phyloP scores from a whole-genome alignment of 768 basidiomycete genomes.

The Auricularia sp. region DNA sequence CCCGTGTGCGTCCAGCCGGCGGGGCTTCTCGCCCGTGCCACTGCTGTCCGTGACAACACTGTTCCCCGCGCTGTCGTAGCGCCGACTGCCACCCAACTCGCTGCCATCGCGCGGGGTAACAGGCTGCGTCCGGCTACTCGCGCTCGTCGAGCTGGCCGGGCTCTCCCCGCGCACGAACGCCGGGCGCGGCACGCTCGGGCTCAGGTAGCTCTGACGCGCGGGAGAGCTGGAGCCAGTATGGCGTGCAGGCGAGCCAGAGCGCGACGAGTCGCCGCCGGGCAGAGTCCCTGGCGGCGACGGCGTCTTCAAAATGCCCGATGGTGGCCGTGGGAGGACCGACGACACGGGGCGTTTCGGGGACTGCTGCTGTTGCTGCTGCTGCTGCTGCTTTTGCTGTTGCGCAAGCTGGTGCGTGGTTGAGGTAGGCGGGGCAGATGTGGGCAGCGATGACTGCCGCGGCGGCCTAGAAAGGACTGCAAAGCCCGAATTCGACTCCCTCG shows the following conservation, averaged over 20 bases:
- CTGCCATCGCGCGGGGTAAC: constrained; percentile 73
- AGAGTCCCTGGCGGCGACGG: constrained; percentile 12
- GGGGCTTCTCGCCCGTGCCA: constrained; percentile 13
- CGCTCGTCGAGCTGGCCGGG: constrained; percentile 77
- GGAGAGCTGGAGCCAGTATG: background rate
- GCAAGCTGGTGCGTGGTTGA: constrained; percentile 15
- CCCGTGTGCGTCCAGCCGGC: constrained; percentile 23
- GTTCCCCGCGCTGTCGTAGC: background rate
- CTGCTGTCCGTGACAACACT: constrained; percentile 1
- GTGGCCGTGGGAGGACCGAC: constrained; percentile 17
- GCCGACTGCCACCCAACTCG: constrained; percentile 28
- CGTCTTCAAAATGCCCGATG: constrained; percentile 10
- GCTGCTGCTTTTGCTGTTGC: constrained; percentile 21
- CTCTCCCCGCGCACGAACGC: constrained; percentile 60
- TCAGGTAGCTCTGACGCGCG: constrained; percentile 4
- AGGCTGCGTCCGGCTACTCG: constrained; percentile 66
- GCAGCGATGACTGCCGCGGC: constrained; percentile 14
- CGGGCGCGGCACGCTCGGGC: constrained; percentile 21
- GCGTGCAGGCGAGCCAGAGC: background rate
- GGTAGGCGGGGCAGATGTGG: constrained; percentile 15
- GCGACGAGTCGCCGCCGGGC: background rate
- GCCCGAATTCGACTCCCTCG: background rate
- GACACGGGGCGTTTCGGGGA: constrained; percentile 23
- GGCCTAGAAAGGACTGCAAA: constrained; percentile 1
- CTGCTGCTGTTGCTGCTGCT: constrained; percentile 15